Percentiles rank a stretch among this genome's conserved stretches.
phyloP scores from a whole-genome alignment of 1,284 basidiomycete species.

The Malassezia nana region DNA sequence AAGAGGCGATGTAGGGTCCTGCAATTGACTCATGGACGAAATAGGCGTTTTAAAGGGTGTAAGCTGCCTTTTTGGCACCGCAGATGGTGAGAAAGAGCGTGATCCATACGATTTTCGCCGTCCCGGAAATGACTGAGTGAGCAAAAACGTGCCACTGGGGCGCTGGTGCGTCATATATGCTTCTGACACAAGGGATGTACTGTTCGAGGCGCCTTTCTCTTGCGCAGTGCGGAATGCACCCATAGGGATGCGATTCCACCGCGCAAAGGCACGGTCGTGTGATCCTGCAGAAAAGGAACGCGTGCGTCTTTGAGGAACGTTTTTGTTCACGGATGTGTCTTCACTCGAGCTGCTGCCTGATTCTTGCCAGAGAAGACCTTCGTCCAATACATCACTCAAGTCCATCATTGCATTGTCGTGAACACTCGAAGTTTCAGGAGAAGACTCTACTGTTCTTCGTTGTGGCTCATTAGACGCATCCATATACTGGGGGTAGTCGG shows the following conservation, averaged over 20 bases:
- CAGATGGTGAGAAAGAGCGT: background rate
- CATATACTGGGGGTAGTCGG: background rate
- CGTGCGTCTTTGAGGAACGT: conserved; percentile 20
- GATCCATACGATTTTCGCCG: background rate
- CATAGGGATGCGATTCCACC: conserved; percentile 46
- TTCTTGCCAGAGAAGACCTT: conserved; percentile 31
- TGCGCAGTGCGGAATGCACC: conserved; percentile 43
- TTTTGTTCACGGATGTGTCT: conserved; percentile 1
- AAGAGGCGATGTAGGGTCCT: conserved; percentile 2
- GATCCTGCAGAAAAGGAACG: conserved; percentile 1
- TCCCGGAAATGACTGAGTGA: conserved; percentile 19
- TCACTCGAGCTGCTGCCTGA: conserved; percentile 20
- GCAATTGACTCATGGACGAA: background rate
- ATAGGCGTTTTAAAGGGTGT: conserved; percentile 4
- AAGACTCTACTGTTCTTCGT: conserved; percentile 16
- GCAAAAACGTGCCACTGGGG: conserved; percentile 29
- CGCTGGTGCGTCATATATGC: conserved; percentile 19
- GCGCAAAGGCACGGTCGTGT: conserved; percentile 25
- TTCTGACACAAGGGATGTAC: conserved; percentile 9
- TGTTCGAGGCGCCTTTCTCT: conserved; percentile 12
- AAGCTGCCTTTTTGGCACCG: background rate
- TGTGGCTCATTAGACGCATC: background rate
- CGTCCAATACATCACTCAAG: conserved; percentile 41
- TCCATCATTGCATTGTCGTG: conserved; percentile 32
- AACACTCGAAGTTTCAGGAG: conserved; percentile 20